A percentile compares a stretch with the other conserved stretches of the same genome.
Conservation (phyloP, 2,329 filamentous ascomycete species). For the Penicillium corylophilum region DNA sequence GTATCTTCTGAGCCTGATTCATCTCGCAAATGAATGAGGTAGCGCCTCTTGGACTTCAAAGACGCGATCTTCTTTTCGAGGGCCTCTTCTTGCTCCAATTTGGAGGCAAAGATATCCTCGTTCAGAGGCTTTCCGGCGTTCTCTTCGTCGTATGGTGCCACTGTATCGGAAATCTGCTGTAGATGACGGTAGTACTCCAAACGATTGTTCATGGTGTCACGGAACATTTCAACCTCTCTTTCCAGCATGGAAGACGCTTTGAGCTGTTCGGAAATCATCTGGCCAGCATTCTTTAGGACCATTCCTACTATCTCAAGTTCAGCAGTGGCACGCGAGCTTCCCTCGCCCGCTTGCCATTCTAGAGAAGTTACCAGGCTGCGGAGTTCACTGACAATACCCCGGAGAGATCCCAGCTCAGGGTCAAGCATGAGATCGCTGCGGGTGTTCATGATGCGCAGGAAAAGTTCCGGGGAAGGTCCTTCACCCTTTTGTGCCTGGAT, state of each 20-base stretch:
- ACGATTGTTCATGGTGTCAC: slow-evolving; percentile 75
- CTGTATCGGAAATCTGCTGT: slow-evolving; percentile 85
- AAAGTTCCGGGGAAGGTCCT: slow-evolving; percentile 70
- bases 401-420: slow-evolving; percentile 62
- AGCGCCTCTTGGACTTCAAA: slow-evolving; percentile 72
- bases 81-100: slow-evolving; percentile 50
- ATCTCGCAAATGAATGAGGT: slow-evolving; percentile 61
- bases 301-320: slow-evolving; percentile 66
- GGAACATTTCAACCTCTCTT: slow-evolving; percentile 72
- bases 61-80: slow-evolving; percentile 60
- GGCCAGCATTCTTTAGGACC: slow-evolving; percentile 61
- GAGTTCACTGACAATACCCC: slow-evolving; percentile 68
- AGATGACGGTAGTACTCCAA: slow-evolving; percentile 89
- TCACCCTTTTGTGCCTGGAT: slow-evolving; percentile 60
- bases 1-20: slow-evolving; percentile 62
- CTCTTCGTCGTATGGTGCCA: slow-evolving; percentile 68
- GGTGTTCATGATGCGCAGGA: slow-evolving; percentile 49
- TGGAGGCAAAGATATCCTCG: slow-evolving; percentile 44
- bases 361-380: slow-evolving; percentile 62
- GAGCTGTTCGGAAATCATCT: slow-evolving; percentile 52
- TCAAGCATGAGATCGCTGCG: slow-evolving; percentile 47
- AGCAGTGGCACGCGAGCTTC: slow-evolving; percentile 55
- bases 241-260: slow-evolving; percentile 54
- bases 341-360: slow-evolving; percentile 56
- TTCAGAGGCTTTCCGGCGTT: slow-evolving; percentile 59